Evolutionary conservation across 1,284 basidiomycete genomes (phyloP).

Genomic region (Microbotryum lychnidis-dioicae): DNA sequence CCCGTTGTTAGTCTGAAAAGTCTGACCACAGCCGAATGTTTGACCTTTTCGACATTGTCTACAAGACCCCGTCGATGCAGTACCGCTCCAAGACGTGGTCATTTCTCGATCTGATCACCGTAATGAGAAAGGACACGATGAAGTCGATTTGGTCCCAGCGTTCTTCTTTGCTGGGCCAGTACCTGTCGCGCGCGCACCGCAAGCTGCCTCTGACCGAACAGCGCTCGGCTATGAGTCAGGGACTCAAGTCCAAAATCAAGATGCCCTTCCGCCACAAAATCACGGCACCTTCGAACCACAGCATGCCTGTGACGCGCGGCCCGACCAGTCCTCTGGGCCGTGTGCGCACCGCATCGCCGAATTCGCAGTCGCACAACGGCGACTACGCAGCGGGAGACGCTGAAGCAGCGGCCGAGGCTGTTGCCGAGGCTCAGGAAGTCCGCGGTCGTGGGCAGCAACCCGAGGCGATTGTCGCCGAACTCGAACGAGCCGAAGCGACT

Average conservation of each 20-base stretch:
- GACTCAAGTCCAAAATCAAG: constrained; percentile 7
- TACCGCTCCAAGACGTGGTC: constrained; percentile 81
- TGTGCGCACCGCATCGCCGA: too few relatives aligned
- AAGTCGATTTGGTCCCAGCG: constrained; percentile 42
- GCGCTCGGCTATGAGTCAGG: constrained; percentile 7
- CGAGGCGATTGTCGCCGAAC: too few relatives aligned
- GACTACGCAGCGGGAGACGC: too few relatives aligned
- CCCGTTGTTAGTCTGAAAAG: constrained; percentile 42
- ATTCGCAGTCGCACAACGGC: too few relatives aligned
- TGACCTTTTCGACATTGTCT: constrained; percentile 49
- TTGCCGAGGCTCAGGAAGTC: too few relatives aligned
- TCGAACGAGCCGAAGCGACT: too few relatives aligned
- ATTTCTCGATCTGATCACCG: constrained; percentile 73
- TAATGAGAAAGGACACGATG: constrained; percentile 49
- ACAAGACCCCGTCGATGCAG: constrained; percentile 52
- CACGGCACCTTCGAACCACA: too few relatives aligned
- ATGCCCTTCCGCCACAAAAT: background rate
- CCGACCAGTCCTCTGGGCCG: too few relatives aligned
- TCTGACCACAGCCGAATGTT: constrained; percentile 43
- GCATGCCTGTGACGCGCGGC: too few relatives aligned
- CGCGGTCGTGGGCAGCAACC: too few relatives aligned
- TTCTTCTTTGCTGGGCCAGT: constrained; percentile 36
- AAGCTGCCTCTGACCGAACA: constrained; percentile 16
- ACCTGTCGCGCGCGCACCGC: constrained; percentile 6
- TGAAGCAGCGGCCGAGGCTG: too few relatives aligned